A percentile compares a stretch with the other conserved stretches of the same genome.
Evolutionary conservation across 495 filamentous ascomycete species (phyloP).

Genomic region (Daldinia decipiens): DNA sequence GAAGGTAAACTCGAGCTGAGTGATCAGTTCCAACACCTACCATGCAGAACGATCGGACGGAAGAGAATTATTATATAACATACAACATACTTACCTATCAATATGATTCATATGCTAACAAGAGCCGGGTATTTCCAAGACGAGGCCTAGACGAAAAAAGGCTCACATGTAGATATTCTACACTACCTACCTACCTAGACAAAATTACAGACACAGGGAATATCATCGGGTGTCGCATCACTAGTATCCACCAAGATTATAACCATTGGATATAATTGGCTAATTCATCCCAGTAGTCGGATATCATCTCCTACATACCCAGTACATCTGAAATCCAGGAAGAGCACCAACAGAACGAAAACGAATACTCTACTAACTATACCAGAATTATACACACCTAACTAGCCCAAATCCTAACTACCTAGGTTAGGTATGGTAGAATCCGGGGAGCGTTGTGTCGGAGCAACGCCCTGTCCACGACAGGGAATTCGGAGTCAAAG

Average conservation of each 20-base stretch:
- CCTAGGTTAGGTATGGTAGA: too few species aligned
- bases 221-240: constrained; percentile 34
- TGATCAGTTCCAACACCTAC: background rate
- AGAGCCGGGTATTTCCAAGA: constrained; percentile 10
- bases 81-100: background rate
- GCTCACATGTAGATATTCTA: constrained; percentile 17
- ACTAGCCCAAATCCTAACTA: constrained; percentile 7
- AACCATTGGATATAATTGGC: constrained; percentile 30
- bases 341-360: constrained; percentile 8
- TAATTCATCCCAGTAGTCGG: constrained; percentile 33
- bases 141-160: constrained; percentile 15
- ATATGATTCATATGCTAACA: constrained; percentile 10
- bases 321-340: constrained; percentile 23
- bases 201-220: constrained; percentile 22
- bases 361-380: background rate
- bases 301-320: constrained; percentile 28
- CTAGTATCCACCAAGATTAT: constrained; percentile 23
- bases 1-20: constrained; percentile 22
- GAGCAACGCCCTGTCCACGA: constrained; percentile 34
- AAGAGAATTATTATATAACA: constrained; percentile 15
- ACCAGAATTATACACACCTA: background rate
- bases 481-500: constrained; percentile 41
- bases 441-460: constrained; percentile 23
- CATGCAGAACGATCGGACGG: constrained; percentile 5
- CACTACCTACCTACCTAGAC: too few species aligned